Conservation (phyloP, 805 yeast species). For the Debaryomyces castellii region DNA sequence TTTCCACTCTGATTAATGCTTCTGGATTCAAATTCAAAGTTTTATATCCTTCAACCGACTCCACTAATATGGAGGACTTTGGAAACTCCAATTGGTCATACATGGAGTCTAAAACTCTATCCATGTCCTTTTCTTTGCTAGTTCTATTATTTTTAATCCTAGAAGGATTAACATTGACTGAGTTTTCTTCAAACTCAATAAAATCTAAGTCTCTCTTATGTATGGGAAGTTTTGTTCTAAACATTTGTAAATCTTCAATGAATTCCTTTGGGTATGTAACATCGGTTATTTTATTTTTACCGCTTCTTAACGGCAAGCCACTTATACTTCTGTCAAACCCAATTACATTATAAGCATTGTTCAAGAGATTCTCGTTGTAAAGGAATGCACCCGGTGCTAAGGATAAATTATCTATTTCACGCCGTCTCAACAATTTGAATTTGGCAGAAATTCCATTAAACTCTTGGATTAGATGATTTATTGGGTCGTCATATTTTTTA, state of each 20-base stretch:
- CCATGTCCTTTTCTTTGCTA: slow-evolving; percentile 6
- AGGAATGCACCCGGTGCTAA: slow-evolving; percentile 30
- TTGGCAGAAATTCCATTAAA: slow-evolving; percentile 37
- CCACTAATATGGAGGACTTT: slow-evolving; percentile 23
- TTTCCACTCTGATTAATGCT: slow-evolving; percentile 17
- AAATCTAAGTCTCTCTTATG: slow-evolving; percentile 40
- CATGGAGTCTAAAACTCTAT: slow-evolving; percentile 14
- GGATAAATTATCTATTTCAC: slow-evolving; percentile 26
- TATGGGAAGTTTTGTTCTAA: slow-evolving; percentile 24
- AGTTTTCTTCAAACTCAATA: slow-evolving; percentile 18
- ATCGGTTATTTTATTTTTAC: slow-evolving; percentile 20
- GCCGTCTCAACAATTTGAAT: slow-evolving; percentile 36
- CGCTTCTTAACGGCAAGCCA: slow-evolving; percentile 36
- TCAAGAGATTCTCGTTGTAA: slow-evolving; percentile 25
- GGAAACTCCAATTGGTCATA: slow-evolving; percentile 23
- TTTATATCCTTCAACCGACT: slow-evolving; percentile 29
- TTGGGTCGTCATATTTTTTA: slow-evolving; percentile 31
- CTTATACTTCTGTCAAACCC: slow-evolving; percentile 41
- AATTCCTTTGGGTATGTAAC: slow-evolving; percentile 36
- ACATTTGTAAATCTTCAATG: slow-evolving; percentile 35
- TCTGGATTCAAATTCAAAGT: slow-evolving; percentile 13
- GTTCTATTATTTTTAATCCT: slow-evolving; percentile 6
- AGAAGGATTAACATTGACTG: slow-evolving; percentile 19
- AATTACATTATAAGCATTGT: slow-evolving; percentile 37
- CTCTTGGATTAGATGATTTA: slow-evolving; percentile 27